Conservation (phyloP, 2,329 filamentous ascomycete species). For the Diaporthe vaccinii region DNA sequence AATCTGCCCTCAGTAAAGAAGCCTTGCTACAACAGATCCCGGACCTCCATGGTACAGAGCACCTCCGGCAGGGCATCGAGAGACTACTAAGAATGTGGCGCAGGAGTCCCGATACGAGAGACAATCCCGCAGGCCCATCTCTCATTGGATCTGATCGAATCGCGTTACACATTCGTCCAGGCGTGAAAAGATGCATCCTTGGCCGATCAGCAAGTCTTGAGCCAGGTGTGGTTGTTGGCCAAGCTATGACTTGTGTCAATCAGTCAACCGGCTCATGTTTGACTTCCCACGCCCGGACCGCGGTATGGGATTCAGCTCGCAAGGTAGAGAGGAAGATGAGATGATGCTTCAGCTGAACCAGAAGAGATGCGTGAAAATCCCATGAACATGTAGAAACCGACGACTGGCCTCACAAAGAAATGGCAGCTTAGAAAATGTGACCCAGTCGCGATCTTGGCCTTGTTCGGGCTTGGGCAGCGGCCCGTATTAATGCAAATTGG, state of each 20-base stretch:
- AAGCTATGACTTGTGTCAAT: not conserved
- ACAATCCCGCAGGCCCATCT: conserved; percentile 6
- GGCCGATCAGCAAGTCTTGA: not conserved
- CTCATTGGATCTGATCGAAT: not conserved
- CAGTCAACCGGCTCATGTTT: not conserved
- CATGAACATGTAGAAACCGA: too few relatives aligned
- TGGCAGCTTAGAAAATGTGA: not conserved
- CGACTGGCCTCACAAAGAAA: conserved; percentile 2
- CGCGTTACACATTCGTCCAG: not conserved
- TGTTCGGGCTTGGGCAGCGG: conserved; percentile 24
- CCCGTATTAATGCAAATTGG: conserved; percentile 29
- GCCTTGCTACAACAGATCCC: not conserved
- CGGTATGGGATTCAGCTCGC: not conserved
- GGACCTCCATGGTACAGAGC: not conserved
- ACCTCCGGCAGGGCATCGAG: not conserved
- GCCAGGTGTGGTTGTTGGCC: not conserved
- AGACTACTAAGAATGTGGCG: conserved; percentile 3
- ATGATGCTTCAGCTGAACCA: conserved; percentile 15
- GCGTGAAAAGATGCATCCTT: not conserved
- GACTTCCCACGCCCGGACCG: not conserved
- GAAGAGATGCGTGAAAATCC: not conserved
- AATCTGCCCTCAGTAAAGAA: not conserved
- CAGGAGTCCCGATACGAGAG: conserved; percentile 22
- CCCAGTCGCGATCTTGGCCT: conserved; percentile 9
- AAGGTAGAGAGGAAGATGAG: not conserved